Percentiles rank a stretch among this genome's conserved stretches.
Conservation (phyloP, 2,329 filamentous ascomycete species). For the Didymella arachidicola region DNA sequence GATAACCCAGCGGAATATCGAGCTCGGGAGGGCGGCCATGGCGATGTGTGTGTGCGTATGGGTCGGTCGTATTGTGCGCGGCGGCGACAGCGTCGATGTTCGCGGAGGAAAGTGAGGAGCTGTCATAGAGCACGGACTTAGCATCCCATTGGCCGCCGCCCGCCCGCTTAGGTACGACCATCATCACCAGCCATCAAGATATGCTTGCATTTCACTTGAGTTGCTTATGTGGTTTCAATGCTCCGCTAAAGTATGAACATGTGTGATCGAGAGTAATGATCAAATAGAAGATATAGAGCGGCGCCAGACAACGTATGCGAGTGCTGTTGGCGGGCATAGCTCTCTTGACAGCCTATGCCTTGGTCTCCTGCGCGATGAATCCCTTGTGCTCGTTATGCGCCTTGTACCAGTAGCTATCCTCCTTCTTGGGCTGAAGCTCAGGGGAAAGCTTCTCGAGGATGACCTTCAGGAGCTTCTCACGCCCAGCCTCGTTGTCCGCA, state of each 20-base stretch:
- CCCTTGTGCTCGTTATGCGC: conserved; percentile 87
- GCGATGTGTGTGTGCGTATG: conserved; percentile 28
- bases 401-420: conserved; percentile 78
- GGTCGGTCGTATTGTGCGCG: conserved; percentile 16
- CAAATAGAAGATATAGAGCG: conserved; percentile 4
- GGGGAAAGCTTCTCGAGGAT: conserved; percentile 76
- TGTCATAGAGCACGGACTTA: conserved; percentile 26
- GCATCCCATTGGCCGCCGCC: conserved; percentile 26
- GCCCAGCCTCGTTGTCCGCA: conserved; percentile 77
- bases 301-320: not conserved
- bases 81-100: conserved; percentile 19
- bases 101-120: conserved; percentile 23
- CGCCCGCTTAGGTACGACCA: not conserved
- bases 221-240: conserved; percentile 7
- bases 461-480: conserved; percentile 75
- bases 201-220: not conserved
- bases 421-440: conserved; percentile 73
- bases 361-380: conserved; percentile 58
- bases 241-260: conserved; percentile 16
- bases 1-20: conserved; percentile 65
- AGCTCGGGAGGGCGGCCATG: conserved; percentile 46
- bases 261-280: conserved; percentile 9
- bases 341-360: not conserved
- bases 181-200: not conserved
- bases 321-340: not conserved